phyloP scores from a whole-genome alignment of 2,329 filamentous ascomycete genomes.

The Claviceps digitariae region DNA sequence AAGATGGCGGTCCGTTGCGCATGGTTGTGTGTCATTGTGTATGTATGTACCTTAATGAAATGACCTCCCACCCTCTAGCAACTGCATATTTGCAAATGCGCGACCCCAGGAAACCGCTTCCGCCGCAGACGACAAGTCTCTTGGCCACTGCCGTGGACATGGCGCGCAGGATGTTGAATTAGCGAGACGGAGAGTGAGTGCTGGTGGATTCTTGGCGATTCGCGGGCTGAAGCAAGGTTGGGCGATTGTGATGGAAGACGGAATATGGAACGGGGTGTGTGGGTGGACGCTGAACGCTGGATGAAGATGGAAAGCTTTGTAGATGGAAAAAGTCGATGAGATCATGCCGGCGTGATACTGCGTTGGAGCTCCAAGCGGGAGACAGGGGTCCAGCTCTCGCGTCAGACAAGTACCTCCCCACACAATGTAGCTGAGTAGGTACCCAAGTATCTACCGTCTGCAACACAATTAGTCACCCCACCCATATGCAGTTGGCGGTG shows the following conservation, averaged over 20 bases:
- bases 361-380: background rate
- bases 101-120: conserved; percentile 79
- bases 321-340: background rate
- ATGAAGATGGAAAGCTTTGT: background rate
- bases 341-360: background rate
- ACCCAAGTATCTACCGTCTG: no score
- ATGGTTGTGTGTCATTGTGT: no score
- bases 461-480: background rate
- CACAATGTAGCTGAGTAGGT: no score
- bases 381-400: no score
- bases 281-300: background rate
- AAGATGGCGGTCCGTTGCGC: no score
- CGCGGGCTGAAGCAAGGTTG: background rate
- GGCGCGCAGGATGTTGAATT: conserved; percentile 7
- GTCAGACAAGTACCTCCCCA: no score
- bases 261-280: background rate
- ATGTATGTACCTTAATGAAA: conserved; percentile 62
- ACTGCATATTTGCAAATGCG: conserved; percentile 87
- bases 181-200: no score
- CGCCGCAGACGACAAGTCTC: conserved; percentile 80
- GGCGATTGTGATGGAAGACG: background rate
- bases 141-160: conserved; percentile 45
- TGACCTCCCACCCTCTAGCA: conserved; percentile 78
- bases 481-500: background rate
- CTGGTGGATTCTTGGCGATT: background rate